phyloP scores from a whole-genome alignment of 768 basidiomycete genomes.

The Pulveroboletus sp. region DNA sequence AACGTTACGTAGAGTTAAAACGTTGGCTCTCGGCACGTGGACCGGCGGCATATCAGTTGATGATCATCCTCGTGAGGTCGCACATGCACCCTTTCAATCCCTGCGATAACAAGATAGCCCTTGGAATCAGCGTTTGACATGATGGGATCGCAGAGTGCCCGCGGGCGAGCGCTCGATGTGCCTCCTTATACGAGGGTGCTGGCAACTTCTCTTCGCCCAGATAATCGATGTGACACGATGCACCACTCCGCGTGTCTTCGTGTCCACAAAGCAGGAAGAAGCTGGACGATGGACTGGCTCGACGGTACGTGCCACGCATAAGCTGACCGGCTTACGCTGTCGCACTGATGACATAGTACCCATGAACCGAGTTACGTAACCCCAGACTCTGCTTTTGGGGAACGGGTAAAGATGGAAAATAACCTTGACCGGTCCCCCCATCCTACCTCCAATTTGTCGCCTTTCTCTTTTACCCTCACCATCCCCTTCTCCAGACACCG shows the following conservation, averaged over 20 bases:
- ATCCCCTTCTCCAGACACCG: conserved; percentile 6
- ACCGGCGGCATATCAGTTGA: not conserved
- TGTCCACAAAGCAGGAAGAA: not conserved
- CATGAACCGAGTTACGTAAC: conserved; percentile 24
- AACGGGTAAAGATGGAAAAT: conserved; percentile 21
- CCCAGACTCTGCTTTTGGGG: conserved; percentile 32
- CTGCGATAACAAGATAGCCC: not conserved
- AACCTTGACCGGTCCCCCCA: conserved; percentile 4
- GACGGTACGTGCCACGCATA: not conserved
- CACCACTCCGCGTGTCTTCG: not conserved
- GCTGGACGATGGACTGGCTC: not conserved
- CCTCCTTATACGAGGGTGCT: conserved; percentile 13
- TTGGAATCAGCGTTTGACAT: not conserved
- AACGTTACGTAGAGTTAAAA: not conserved
- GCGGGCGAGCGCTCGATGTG: conserved; percentile 21
- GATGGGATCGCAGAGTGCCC: conserved; percentile 14
- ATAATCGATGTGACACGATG: conserved; percentile 17
- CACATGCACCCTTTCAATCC: not conserved
- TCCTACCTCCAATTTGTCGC: conserved; percentile 1
- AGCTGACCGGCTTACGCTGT: not conserved
- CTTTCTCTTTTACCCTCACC: conserved; percentile 21
- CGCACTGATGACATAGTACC: too few species aligned
- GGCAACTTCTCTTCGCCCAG: conserved; percentile 1
- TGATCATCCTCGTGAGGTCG: not conserved
- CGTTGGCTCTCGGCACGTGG: not conserved